These are phyloP conservation scores for Xylaria intraflava DNA, from an alignment of 495 filamentous ascomycete species.

Conservation along the genomic window DNA sequence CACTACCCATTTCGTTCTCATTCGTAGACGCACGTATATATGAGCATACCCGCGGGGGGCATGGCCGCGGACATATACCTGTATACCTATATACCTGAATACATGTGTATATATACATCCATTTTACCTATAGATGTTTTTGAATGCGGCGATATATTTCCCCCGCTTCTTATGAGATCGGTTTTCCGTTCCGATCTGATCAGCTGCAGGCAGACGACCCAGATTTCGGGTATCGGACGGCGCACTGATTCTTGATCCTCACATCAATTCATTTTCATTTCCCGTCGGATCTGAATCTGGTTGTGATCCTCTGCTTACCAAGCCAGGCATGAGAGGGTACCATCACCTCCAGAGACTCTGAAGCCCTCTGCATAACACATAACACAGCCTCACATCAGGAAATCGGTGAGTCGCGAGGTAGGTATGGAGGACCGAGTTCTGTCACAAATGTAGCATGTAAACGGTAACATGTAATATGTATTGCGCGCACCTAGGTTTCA, in stretches of 20 bases:
- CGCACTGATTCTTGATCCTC: background rate
- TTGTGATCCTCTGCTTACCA: background rate
- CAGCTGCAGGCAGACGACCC: background rate
- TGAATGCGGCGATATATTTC: no score
- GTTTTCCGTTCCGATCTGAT: slow-evolving; percentile 6
- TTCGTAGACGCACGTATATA: no score
- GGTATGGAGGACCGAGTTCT: background rate
- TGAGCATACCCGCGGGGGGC: no score
- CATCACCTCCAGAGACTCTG: background rate
- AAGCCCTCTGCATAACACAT: background rate
- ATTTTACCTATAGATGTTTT: no score
- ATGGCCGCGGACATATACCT: no score
- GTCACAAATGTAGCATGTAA: background rate
- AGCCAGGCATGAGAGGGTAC: background rate
- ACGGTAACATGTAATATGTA: no score
- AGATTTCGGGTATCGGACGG: slow-evolving; percentile 13
- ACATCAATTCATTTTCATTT: background rate
- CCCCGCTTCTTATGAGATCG: slow-evolving; percentile 3
- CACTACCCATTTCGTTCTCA: no score
- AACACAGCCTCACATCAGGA: background rate
- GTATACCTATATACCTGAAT: no score
- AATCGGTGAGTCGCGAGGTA: slow-evolving; percentile 8
- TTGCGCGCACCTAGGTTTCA: slow-evolving; percentile 6
- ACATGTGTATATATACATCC: no score
- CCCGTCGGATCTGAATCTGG: background rate